These are phyloP conservation scores for Diphasiastrum complanatum DNA, from an alignment of 83 land plant genomes.

Conservation along the genomic window DNA sequence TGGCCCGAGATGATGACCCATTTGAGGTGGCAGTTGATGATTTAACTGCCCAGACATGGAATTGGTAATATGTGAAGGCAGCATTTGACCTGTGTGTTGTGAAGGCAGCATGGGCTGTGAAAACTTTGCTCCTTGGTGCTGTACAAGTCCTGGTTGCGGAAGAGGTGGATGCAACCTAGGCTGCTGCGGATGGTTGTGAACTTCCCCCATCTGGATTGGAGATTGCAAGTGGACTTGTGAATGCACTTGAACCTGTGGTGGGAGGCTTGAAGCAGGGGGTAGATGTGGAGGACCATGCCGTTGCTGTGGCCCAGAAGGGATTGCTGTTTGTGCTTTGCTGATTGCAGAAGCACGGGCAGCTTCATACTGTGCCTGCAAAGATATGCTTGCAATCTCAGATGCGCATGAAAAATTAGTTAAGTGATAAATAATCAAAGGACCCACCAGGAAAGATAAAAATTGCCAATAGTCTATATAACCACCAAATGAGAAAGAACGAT, in stretches of 20 bases:
- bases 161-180: not conserved
- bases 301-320: slow-evolving; percentile 12
- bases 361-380: slow-evolving; percentile 38
- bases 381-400: too few species aligned
- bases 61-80: slow-evolving; percentile 16
- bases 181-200: too few species aligned
- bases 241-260: not conserved
- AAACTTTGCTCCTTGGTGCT: slow-evolving; percentile 28
- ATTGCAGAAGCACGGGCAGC: slow-evolving; percentile 8
- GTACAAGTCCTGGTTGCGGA: slow-evolving; percentile 43
- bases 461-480: too few species aligned
- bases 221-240: not conserved
- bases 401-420: not conserved
- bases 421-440: not conserved
- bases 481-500: too few species aligned
- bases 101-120: slow-evolving; percentile 40
- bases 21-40: slow-evolving; percentile 29
- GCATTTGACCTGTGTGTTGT: slow-evolving; percentile 26
- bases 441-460: not conserved
- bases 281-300: too few species aligned
- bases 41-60: slow-evolving; percentile 15
- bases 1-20: slow-evolving; percentile 41
- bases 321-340: slow-evolving; percentile 11
- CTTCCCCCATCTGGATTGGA: not conserved
- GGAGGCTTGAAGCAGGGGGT: not conserved